Base-by-base conservation (phyloP, 371 early-diverging fungal species). In the Dichotomocladium elegans region DNA sequence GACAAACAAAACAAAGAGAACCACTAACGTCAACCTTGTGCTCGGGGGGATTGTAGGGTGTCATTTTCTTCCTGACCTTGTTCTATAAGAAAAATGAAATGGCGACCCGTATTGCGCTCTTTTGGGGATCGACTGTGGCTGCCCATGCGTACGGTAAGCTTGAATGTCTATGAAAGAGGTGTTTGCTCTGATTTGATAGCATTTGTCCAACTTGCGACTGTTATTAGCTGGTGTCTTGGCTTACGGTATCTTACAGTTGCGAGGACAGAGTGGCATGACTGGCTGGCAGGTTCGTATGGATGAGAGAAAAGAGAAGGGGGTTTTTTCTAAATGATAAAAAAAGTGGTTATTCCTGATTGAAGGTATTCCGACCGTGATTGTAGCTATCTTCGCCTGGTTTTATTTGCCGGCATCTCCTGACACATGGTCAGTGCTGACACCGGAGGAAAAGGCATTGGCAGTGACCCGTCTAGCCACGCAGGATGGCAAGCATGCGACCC, bases 61-160 rank as follows among this genome's bases (percentile, higher is more conserved):
- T 75, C 0, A 52, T 75, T 2, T 75, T 61, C 28, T 75, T 67
- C 31, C 37, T 75, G 35, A 75, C 75, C 1, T 41, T 63, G 14
- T 75, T 75, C 47, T 75, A 75, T 45, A 72, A 72, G 29, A 75
- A 69, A 48, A 52, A 60, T 41, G 75, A 75, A 52, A 75, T 75
- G 63, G 75, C 75, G 9, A 75, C 75, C 12, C 62, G 75, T 4
- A 75, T 75, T 51, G 72, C 72, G n/a, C 41, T 75, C 2, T 75
- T 75, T 60, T 71, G 72, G 69, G 70, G 72, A 10, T 72, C 75
- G 0, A 66, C 69, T 4, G 72, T 75, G 0, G 70, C 70, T 26
- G 72, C 75, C 17, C 75, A 75, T 58, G 69, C 75, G 11, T 73
- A 60, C 56, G 74, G 74, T 73, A 58, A 43, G 41, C 30, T 37